Percentiles rank a stretch among this genome's conserved stretches.
Conservation (phyloP, 768 basidiomycete species). For the Amanita muscaria region DNA sequence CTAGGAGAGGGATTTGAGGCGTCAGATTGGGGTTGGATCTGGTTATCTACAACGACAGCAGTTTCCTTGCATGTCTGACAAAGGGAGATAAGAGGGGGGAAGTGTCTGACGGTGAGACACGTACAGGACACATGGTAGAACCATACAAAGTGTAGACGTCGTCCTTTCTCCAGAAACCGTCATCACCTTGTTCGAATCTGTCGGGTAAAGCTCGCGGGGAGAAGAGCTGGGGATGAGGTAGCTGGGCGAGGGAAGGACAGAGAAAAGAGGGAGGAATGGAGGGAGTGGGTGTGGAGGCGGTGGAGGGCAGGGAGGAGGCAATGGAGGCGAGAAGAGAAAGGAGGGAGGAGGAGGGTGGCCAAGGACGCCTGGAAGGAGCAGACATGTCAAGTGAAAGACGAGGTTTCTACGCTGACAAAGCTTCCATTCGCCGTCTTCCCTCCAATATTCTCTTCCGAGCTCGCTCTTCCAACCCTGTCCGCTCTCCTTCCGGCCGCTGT, state of each 20-base stretch:
- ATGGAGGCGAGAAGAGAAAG: conserved; percentile 52
- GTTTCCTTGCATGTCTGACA: conserved; percentile 20
- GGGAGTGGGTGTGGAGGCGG: conserved; percentile 33
- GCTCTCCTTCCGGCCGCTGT: conserved; percentile 24
- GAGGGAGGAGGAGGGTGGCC: conserved; percentile 37
- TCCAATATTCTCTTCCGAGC: conserved; percentile 40
- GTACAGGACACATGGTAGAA: conserved; percentile 54
- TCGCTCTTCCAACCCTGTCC: conserved; percentile 23
- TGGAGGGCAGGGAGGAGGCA: conserved; percentile 33
- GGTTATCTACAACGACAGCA: conserved; percentile 23
- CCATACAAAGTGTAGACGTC: conserved; percentile 56
- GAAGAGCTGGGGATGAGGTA: conserved; percentile 5
- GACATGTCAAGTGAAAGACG: conserved; percentile 13
- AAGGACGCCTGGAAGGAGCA: conserved; percentile 13
- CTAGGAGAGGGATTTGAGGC: conserved; percentile 10
- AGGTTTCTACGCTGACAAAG: conserved; percentile 8
- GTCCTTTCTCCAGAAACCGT: conserved; percentile 51
- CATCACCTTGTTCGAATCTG: conserved; percentile 41
- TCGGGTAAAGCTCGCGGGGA: conserved; percentile 34
- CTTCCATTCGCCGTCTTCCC: conserved; percentile 38
- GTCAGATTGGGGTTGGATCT: conserved; percentile 25
- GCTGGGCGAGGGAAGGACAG: conserved; percentile 11
- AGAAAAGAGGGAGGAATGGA: conserved; percentile 56
- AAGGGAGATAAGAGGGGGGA: conserved; percentile 1
- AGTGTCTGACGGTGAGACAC: conserved; percentile 16